Base-by-base conservation (phyloP, 805 yeast species). In the Maudiozyma serrabonitensis region DNA sequence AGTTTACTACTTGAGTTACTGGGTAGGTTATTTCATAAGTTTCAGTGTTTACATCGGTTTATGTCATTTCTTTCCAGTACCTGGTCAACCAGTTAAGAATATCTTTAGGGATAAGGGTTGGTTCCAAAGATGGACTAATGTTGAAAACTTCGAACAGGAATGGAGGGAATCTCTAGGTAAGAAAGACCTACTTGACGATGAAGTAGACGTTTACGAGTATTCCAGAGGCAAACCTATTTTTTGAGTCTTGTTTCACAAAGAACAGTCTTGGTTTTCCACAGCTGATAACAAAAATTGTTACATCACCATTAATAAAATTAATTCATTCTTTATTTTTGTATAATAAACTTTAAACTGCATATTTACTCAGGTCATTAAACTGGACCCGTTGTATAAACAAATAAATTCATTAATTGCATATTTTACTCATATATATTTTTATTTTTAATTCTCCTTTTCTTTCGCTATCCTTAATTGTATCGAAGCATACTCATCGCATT, bases 21-120 rank as follows among this genome's bases (percentile, higher is more conserved):
- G 87, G 59, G 75, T 83, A 48, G 96, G 96, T 1, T 86, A 83
- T 66, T 61, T 76, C 38, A 65, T 78, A 8, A 74, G 95, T 0
- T 75, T 75, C 52, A 43, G 73, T 1, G 72, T 82, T 6, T 83
- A 87, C 63, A 74, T 76, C 7, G 31, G 73, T 0, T 59, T 85
- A 53, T 74, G 81, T 50, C 64, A 69, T 52, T 43, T 80, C 23
- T 79, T 70, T 60, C 90, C 91, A 5, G 68, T 79, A 9, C 56
- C 61, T 31, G 81, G 81, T 42, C 50, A 56, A 16, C 66, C 66
- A 12, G 62, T 70, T 42, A 52, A 66, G 35, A 64, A 67, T 38
- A 63, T 75, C 42, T 69, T 81, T 12, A 57, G 47, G 41, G 77
- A 77, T 50, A 73, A 71, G 54, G 81, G 77, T 13, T 84, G 89